Evolutionary conservation across 2,329 filamentous ascomycete genomes (phyloP), one percentile per base, ranked within the genome.

Genomic region (Verticillium alfalfae): DNA sequence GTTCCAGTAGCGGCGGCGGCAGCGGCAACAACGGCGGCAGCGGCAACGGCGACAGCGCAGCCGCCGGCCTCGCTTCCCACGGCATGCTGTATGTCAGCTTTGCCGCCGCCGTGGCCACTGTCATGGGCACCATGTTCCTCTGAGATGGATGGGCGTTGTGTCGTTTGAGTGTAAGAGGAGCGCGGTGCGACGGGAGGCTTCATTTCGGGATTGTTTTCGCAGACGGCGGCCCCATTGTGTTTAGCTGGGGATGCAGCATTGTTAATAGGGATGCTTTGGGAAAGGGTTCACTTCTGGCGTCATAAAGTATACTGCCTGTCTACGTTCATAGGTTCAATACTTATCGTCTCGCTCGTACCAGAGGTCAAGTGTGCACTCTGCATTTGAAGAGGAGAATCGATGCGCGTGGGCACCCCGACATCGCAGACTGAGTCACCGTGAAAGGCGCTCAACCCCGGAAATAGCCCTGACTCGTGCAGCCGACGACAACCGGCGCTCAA

Each of bases 51-150:
- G 68, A 69, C 57, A 75, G 70, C 56, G 73, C 68, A 31, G 70
- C 67, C 39, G 64, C 74, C n/a, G 65, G 69, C 39, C 61, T 67
- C 54, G 68, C 64, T 26, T 67, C 67, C 37, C 52, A 62, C 45
- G 70, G 71, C 49, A 71, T 76, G 41, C 62, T 78, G 16, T 62
- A 71, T 58, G 68, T 78, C 56, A 73, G 72, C 56, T 74, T 70
- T 37, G 63, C 71, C n/a, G 68, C 73, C 38, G 64, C 77, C 34
- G 55, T 72, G 62, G 75, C 76, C 62, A 73, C 75, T 49, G 62
- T 79, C 31, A 71, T 78, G 34, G 77, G 76, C 61, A 70, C 76
- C 52, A 65, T 78, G 64, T 64, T 78, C 54, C 69, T 79, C 68
- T 79, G 77, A 74, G 57, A 31, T 4, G 26, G 57, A 31, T 5